Evolutionary conservation across 176 grass and related monocot genomes (phyloP).

Genomic region (Triticum dicoccoides): DNA sequence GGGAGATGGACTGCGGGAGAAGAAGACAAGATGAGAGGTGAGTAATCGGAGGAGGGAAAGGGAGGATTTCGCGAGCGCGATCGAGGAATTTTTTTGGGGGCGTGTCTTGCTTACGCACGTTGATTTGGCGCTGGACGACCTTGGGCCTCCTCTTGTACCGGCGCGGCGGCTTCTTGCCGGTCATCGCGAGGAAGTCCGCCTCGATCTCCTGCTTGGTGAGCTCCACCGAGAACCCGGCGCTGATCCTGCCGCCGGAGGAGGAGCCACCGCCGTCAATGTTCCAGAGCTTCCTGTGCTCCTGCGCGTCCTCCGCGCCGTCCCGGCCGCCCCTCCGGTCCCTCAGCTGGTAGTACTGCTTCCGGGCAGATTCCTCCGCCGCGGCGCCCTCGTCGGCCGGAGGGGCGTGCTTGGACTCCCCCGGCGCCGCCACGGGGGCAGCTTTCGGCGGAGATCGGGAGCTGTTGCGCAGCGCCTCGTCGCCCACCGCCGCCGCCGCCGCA

Average conservation of each 20-base stretch:
- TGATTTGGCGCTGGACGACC: slow-evolving; percentile 62
- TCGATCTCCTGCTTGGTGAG: slow-evolving; percentile 75
- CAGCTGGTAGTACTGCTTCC: slow-evolving; percentile 51
- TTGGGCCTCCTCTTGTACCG: slow-evolving; percentile 46
- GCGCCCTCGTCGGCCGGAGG: background rate
- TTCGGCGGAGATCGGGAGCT: background rate
- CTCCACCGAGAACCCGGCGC: slow-evolving; percentile 42
- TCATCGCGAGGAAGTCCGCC: slow-evolving; percentile 70
- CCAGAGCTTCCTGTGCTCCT: slow-evolving; percentile 22
- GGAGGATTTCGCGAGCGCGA: background rate
- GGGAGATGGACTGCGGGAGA: slow-evolving; percentile 24
- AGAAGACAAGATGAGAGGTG: slow-evolving; percentile 6
- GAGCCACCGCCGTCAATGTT: background rate
- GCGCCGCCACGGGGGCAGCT: background rate
- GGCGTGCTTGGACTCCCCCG: background rate
- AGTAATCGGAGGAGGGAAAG: slow-evolving; percentile 17
- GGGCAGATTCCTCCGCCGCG: slow-evolving; percentile 21
- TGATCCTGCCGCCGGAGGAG: background rate
- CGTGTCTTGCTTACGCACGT: slow-evolving; percentile 40
- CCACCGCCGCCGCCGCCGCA: background rate
- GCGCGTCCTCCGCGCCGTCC: slow-evolving; percentile 29
- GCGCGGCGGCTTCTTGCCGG: slow-evolving; percentile 62
- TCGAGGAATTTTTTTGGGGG: background rate
- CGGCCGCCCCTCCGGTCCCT: slow-evolving; percentile 26
- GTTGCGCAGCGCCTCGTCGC: background rate